Percentiles rank a stretch among this genome's conserved stretches.
These are phyloP conservation scores for Neurospora cerealis DNA, from an alignment of 495 filamentous ascomycete species.

Conservation along the genomic window DNA sequence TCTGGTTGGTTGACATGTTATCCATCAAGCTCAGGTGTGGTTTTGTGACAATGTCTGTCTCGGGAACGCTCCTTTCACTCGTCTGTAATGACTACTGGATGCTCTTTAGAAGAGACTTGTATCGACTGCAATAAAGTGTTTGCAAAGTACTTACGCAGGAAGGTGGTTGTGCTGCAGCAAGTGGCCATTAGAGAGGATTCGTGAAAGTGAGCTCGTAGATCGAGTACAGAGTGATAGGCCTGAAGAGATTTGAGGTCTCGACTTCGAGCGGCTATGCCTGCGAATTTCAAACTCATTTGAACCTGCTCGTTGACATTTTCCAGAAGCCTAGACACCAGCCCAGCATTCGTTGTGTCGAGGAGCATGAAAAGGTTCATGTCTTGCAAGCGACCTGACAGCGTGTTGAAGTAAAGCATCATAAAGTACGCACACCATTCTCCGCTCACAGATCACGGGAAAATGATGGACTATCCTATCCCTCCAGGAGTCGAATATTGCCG, in stretches of 20 bases:
- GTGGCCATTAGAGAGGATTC: too few species aligned
- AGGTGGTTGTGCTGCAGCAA: too few species aligned
- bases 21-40: neutral
- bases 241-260: neutral
- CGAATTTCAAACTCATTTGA: neutral
- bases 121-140: too few species aligned
- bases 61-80: neutral
- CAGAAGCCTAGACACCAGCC: neutral
- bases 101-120: too few species aligned
- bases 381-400: neutral
- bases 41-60: neutral
- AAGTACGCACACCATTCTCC: neutral
- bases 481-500: neutral
- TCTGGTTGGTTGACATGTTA: neutral
- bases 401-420: neutral
- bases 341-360: neutral
- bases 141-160: too few species aligned
- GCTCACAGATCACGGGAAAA: neutral
- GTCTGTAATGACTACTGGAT: neutral
- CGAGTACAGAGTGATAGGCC: neutral
- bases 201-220: neutral
- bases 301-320: neutral
- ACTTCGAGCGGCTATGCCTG: neutral
- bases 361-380: neutral
- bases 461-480: neutral